A percentile compares a stretch with the other conserved stretches of the same genome.
phyloP scores from a whole-genome alignment of 1,284 basidiomycete species.

The Ceratobasidium papillatum region DNA sequence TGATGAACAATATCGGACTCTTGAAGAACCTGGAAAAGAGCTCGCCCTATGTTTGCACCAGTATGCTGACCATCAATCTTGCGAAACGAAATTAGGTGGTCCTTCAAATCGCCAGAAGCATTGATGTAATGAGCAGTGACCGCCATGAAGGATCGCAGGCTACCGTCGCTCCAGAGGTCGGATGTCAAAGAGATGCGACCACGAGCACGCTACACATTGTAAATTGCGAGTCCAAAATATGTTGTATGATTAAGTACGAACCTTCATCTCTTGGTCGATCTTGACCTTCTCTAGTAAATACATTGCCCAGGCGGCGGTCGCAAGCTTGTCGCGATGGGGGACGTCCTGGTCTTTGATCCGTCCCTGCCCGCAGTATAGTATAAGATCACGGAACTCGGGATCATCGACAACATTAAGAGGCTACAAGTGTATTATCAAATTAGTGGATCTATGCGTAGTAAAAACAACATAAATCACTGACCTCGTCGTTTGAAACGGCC shows the following conservation, averaged over 20 bases:
- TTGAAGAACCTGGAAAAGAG: slow-evolving; percentile 2
- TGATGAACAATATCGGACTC: slow-evolving; percentile 5
- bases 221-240: background rate
- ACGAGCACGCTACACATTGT: slow-evolving; percentile 1
- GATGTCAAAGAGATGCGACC: slow-evolving; percentile 33
- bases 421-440: slow-evolving; percentile 5
- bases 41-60: slow-evolving; percentile 14
- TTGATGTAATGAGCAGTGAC: slow-evolving; percentile 33
- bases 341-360: slow-evolving; percentile 28
- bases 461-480: background rate
- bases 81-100: slow-evolving; percentile 27
- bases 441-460: background rate
- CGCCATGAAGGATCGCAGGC: slow-evolving; percentile 27
- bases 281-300: background rate
- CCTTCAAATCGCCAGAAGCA: background rate
- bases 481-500: background rate
- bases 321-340: slow-evolving; percentile 33
- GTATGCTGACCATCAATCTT: slow-evolving; percentile 29
- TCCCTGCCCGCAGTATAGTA: background rate
- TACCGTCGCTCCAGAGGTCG: slow-evolving; percentile 36
- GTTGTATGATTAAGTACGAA: background rate
- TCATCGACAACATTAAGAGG: slow-evolving; percentile 26
- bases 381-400: slow-evolving; percentile 22
- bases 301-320: slow-evolving; percentile 10
- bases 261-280: slow-evolving; percentile 22